Evolutionary conservation across 2,329 filamentous ascomycete species (phyloP).

Genomic region (Myriosclerotinia curreyana): DNA sequence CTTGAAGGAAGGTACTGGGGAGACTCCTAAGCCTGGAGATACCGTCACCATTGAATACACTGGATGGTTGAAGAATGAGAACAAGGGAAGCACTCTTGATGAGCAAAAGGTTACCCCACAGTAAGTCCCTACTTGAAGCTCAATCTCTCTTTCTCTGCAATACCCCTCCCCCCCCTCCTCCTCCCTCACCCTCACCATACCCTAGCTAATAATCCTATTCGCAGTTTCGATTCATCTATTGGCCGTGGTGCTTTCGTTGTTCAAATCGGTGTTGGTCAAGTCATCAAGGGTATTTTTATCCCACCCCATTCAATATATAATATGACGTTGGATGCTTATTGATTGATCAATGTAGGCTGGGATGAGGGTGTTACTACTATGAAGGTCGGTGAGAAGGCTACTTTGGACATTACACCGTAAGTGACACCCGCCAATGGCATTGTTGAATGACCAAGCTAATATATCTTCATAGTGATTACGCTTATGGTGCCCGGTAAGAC

Average conservation of each 20-base stretch:
- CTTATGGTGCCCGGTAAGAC: slow-evolving; percentile 59
- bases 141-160: not conserved
- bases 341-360: slow-evolving; percentile 58
- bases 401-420: slow-evolving; percentile 75
- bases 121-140: slow-evolving; percentile 15
- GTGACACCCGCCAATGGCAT: slow-evolving; percentile 29
- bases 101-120: slow-evolving; percentile 40
- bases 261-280: slow-evolving; percentile 74
- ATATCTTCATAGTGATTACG: slow-evolving; percentile 53
- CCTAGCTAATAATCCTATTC: slow-evolving; percentile 21
- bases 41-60: slow-evolving; percentile 87
- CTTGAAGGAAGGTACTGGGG: slow-evolving; percentile 58
- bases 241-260: slow-evolving; percentile 73
- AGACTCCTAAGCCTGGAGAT: slow-evolving; percentile 60
- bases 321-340: slow-evolving; percentile 22
- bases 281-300: slow-evolving; percentile 72
- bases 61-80: slow-evolving; percentile 73
- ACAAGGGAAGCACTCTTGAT: slow-evolving; percentile 70
- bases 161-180: too few relatives aligned
- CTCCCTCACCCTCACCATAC: not conserved
- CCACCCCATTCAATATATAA: slow-evolving; percentile 19
- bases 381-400: slow-evolving; percentile 87
- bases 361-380: slow-evolving; percentile 82
- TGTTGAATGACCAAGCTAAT: slow-evolving; percentile 26
- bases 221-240: slow-evolving; percentile 85